Evolutionary conservation across 73 alveolate species (phyloP).

Genomic region (Blepharisma stoltei): DNA sequence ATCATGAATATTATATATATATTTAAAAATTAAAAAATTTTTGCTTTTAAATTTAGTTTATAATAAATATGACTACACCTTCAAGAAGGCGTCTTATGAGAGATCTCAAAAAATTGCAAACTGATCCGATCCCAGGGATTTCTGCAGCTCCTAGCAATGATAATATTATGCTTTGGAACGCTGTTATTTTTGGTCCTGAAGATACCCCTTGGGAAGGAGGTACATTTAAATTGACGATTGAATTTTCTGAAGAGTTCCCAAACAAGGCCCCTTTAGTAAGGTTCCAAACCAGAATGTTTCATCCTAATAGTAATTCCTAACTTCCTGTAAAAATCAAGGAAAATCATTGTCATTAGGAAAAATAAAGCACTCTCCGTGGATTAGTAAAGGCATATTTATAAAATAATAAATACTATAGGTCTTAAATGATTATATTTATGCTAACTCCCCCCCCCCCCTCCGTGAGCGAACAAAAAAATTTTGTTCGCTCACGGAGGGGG

Average conservation of each 20-base stretch:
- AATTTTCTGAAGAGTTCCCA: conserved; percentile 96
- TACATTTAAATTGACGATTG: conserved; percentile 76
- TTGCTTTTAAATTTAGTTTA: too few species aligned
- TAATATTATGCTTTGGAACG: conserved; percentile 88
- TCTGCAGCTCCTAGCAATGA: conserved; percentile 90
- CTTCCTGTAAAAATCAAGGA: too few species aligned
- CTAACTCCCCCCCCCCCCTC: too few species aligned
- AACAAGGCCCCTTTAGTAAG: conserved; percentile 93
- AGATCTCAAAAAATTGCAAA: conserved; percentile 83
- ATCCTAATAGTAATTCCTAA: conserved; percentile 79
- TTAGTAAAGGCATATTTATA: background rate
- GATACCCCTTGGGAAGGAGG: conserved; percentile 99
- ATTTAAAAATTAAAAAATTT: too few species aligned
- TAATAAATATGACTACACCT: conserved; percentile 80
- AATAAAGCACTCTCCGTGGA: background rate
- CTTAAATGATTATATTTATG: background rate
- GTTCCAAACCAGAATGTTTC: conserved; percentile 91
- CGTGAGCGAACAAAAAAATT: too few species aligned
- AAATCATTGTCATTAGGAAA: background rate
- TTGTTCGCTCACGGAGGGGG: too few species aligned
- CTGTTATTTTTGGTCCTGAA: conserved; percentile 96
- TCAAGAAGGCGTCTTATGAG: conserved; percentile 87
- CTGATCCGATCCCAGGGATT: conserved; percentile 70
- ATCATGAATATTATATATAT: too few species aligned
- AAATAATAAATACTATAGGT: background rate